Base-by-base conservation (phyloP, 1,284 basidiomycete genomes). In the Cystobasidium pallidum region DNA sequence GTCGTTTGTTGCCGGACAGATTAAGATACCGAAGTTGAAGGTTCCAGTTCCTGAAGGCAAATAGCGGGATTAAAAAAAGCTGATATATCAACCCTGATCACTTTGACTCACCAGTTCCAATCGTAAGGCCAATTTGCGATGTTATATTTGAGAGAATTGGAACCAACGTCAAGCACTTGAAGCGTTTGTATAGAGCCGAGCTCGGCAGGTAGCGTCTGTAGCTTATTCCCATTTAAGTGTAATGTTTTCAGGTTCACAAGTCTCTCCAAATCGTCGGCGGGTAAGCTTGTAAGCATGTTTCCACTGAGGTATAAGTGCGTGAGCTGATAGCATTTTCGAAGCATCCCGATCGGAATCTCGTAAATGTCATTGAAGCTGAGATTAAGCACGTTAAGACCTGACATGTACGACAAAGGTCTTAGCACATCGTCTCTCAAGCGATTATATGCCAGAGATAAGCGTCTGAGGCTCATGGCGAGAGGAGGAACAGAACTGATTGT, bases 61-160 rank as follows among this genome's bases (percentile, higher is more conserved):
- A 10, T 57, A 73, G 32, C 41, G 39, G n/a, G 26, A 34, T 65
- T 71, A 70, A 72, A 24, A 51, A 24, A 24, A n/a, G n/a, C n/a
- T n/a, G n/a, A n/a, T 28, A 4, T 26, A 24, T 24, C 8, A 24
- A 51, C 24, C 19, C 2, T 65, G 15, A 28, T 61, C 24, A 39
- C 30, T 15, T 66, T 32, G 11, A 3, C 24, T 43, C 75, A 94
- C 96, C 96, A 99, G 81, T 99, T 99, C 95, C 95, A 99, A 82
- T 99, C 96, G 82, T 95, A 99, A 79, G 95, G 92, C 90, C 90
- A 95, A 79, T 99, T 99, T 78, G 93, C 91, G 76, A 98, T 94
- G 80, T 99, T 99, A 83, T 99, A 99, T 85, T 92, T 94, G 81
- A 99, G 85, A 65, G 88, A 82, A 80, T 99, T 99, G 81, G 90